Percentiles rank a stretch among this genome's conserved stretches.
Evolutionary conservation across 768 basidiomycete genomes (phyloP).

Genomic region (Vararia minispora): DNA sequence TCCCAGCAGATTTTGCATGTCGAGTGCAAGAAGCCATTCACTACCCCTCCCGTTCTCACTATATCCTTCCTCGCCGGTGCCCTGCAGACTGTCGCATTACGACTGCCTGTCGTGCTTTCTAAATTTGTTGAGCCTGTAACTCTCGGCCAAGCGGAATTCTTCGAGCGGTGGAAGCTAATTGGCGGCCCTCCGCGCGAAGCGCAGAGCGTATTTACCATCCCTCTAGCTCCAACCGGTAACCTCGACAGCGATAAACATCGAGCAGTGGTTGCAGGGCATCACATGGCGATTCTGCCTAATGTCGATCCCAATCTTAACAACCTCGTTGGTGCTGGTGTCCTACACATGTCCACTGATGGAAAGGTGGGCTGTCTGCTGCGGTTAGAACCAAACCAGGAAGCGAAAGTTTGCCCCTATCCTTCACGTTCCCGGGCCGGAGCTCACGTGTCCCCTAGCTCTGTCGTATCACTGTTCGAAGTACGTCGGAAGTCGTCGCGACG

Average conservation of each 20-base stretch:
- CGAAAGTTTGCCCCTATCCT: conserved; percentile 53
- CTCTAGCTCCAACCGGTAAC: conserved; percentile 52
- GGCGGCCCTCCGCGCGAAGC: conserved; percentile 92
- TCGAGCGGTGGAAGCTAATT: conserved; percentile 96
- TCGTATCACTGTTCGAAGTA: conserved; percentile 88
- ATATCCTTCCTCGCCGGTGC: conserved; percentile 91
- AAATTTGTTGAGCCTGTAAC: conserved; percentile 94
- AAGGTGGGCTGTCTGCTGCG: conserved; percentile 94
- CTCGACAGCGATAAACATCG: conserved; percentile 66
- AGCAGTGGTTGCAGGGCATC: conserved; percentile 68
- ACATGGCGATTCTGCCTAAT: conserved; percentile 65
- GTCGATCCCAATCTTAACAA: conserved; percentile 95
- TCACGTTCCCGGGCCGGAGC: neutral
- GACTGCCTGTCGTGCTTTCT: conserved; percentile 76
- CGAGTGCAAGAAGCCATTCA: conserved; percentile 88
- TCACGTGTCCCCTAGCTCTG: conserved; percentile 48
- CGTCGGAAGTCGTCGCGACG: conserved; percentile 78
- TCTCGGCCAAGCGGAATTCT: conserved; percentile 77
- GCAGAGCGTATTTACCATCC: conserved; percentile 78
- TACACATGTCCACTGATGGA: conserved; percentile 84
- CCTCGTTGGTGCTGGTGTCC: conserved; percentile 87
- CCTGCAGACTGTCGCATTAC: conserved; percentile 74
- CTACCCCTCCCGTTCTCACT: conserved; percentile 62
- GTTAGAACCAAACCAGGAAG: conserved; percentile 90
- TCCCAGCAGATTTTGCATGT: conserved; percentile 89